A percentile compares a stretch with the other conserved stretches of the same genome.
Evolutionary conservation across 495 filamentous ascomycete species (phyloP).

Genomic region (Tuber indicum): DNA sequence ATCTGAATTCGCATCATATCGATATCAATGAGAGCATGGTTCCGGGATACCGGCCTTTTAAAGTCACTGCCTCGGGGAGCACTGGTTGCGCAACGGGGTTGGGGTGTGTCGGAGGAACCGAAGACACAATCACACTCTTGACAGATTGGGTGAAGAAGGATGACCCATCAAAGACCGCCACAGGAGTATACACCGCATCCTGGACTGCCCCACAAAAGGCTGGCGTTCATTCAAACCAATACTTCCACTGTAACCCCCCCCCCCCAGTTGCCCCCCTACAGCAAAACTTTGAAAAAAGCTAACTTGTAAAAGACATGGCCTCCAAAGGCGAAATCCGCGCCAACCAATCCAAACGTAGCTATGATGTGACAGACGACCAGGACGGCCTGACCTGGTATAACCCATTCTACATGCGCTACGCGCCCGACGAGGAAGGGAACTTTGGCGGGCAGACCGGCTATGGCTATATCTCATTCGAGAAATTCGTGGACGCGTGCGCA

Average conservation of each 20-base stretch:
- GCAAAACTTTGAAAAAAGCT: neutral
- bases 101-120: slow-evolving; percentile 71
- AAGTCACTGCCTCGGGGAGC: slow-evolving; percentile 69
- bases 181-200: slow-evolving; percentile 86
- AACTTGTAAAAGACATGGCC: slow-evolving; percentile 56
- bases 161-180: slow-evolving; percentile 61
- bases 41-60: slow-evolving; percentile 66
- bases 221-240: slow-evolving; percentile 89
- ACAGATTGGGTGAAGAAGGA: slow-evolving; percentile 77
- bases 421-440: slow-evolving; percentile 90
- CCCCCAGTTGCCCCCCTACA: neutral
- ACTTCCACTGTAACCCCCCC: slow-evolving; percentile 67
- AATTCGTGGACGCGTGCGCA: slow-evolving; percentile 83
- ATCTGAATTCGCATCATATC: slow-evolving; percentile 88
- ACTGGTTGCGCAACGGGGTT: slow-evolving; percentile 64
- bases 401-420: slow-evolving; percentile 96
- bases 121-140: slow-evolving; percentile 87
- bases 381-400: slow-evolving; percentile 75
- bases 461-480: slow-evolving; percentile 90
- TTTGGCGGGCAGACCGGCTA: slow-evolving; percentile 88
- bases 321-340: slow-evolving; percentile 75
- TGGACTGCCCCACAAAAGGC: slow-evolving; percentile 92
- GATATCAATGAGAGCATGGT: slow-evolving; percentile 91
- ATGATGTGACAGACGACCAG: slow-evolving; percentile 82
- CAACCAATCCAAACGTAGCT: slow-evolving; percentile 90